Base-by-base conservation (phyloP, 768 basidiomycete genomes). In the Pulveroboletus sp. region DNA sequence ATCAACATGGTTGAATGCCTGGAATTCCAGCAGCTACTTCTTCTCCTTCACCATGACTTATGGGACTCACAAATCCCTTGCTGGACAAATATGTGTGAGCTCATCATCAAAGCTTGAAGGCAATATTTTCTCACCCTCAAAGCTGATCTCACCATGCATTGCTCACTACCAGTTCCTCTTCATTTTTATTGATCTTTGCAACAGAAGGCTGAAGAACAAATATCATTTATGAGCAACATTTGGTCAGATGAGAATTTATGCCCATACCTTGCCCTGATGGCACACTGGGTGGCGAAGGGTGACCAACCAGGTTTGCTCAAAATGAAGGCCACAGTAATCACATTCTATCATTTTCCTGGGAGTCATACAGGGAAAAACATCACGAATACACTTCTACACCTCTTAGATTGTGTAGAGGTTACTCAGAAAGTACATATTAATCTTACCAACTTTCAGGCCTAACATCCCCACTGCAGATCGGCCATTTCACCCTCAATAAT, bases 1-100 rank as follows among this genome's bases (percentile, higher is more conserved):
- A 55, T 67, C 17, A 66, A 63, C 43, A 50, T 69, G 23, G 51
- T 68, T 19, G 60, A 68, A 36, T 53, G 59, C 38, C 51, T 20
- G 12, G 60, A 66, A 27, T 68, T 69, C 41, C 26, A 58, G 6
- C 38, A 55, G 26, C 58, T 69, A 6, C 47, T 68, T 14, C 53
- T 63, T 13, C 43, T 64, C 12, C 49, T 68, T 14, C 36, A 45
- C 17, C 49, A 60, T 16, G 56, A 64, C 14, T 49, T 68, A 22
- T 22, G 44, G 19, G 62, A 67, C 19, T 29, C 45, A 0, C 61
- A 65, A 27, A 63, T 69, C 22, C 67, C 64, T 23, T 57, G 57
- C 30, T 40, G 55, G 19, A 63, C 60, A 3, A 61, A 62, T 40
- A 42, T 66, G 23, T 43, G 46, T 1, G 44, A 53, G 16, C 29